Base-by-base conservation (phyloP, 257 asterid species). In the Sherardia arvensis region DNA sequence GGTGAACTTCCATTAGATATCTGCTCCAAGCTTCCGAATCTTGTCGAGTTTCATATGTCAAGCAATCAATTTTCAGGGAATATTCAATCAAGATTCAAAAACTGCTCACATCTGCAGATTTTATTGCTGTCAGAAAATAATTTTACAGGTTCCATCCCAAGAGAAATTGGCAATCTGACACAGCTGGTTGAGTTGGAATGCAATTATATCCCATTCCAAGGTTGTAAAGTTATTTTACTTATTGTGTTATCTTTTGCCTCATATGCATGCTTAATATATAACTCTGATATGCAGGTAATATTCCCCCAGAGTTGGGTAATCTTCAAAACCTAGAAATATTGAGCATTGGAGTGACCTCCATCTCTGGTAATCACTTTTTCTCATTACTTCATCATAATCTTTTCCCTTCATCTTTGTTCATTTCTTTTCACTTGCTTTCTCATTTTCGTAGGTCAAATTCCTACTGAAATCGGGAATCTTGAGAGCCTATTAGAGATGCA, bases 1-100 rank as follows among this genome's bases (percentile, higher is more conserved):
- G 79, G 79, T 8, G 15, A 0, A 8, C 59, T 75, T 34, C 79
- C 76, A 8, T 14, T 23, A 10, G 47, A 62, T 14, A 61, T 70
- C 15, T 75, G 76, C 40, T 23, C 30, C 36, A 34, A 51, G 53
- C 60, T 70, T 55, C 76, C 63, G n/a, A 21, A 30, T 2, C 64
- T 61, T 51, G 23, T 25, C 51, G 43, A 17, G 5, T 27, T 68
- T 8, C 5, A 6, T 33, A 34, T 69, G 14, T 20, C 63, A 14
- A 3, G 0, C 0, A 69, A 74, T 26, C 5, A 34, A 40, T 57
- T 68, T 5, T 55, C 32, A 10, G 82, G 80, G 9, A 3, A 20
- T 5, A 63, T 79, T 29, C 79, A 73, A 1, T 14, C 74, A 1
- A 59, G 58, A 22, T 36, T 72, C 14, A 53, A 67, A 34, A 59